phyloP scores from a whole-genome alignment of 345 rosid genomes.

The Eucalyptus cloeziana region DNA sequence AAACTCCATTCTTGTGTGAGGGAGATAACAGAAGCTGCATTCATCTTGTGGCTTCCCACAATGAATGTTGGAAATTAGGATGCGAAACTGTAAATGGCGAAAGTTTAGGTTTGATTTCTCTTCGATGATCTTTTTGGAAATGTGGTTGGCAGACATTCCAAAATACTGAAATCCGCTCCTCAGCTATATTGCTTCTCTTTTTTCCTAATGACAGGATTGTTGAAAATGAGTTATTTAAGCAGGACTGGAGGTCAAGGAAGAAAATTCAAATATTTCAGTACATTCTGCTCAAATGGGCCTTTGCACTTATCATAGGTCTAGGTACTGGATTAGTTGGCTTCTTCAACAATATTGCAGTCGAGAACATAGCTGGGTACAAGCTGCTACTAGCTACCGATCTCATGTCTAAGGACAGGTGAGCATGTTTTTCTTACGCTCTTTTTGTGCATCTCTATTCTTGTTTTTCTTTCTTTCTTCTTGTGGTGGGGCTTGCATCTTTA shows the following conservation, averaged over 20 bases:
- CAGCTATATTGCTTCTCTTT: neutral
- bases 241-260: slow-evolving; percentile 34
- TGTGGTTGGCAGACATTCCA: neutral
- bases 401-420: slow-evolving; percentile 13
- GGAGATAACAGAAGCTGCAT: neutral
- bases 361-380: slow-evolving; percentile 35
- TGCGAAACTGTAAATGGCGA: neutral
- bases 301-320: slow-evolving; percentile 17
- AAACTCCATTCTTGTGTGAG: neutral
- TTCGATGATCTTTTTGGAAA: neutral
- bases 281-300: slow-evolving; percentile 25
- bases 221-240: slow-evolving; percentile 32
- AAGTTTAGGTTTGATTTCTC: neutral
- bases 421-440: neutral
- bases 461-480: neutral
- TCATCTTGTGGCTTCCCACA: neutral
- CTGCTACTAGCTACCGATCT: slow-evolving; percentile 13
- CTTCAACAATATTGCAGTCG: slow-evolving; percentile 23
- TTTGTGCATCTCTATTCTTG: neutral
- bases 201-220: slow-evolving; percentile 10
- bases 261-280: slow-evolving; percentile 28
- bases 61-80: neutral
- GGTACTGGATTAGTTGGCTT: slow-evolving; percentile 19
- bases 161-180: neutral
- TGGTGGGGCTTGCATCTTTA: neutral